phyloP scores from a whole-genome alignment of 257 asterid species.

The Nicotiana sylvestris region DNA sequence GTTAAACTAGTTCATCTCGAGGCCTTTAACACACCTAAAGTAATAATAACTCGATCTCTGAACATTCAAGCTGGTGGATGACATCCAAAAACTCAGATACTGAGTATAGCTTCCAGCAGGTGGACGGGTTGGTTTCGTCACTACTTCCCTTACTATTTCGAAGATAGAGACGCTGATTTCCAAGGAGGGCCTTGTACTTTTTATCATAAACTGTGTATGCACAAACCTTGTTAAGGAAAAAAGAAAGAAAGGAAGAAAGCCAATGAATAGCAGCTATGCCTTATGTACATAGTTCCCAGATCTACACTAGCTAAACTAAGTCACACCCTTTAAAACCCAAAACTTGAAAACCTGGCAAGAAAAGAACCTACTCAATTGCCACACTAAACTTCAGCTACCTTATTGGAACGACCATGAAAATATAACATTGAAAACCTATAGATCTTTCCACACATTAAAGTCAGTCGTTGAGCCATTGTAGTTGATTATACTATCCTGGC shows the following conservation, averaged over 20 bases:
- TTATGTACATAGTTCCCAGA: not conserved
- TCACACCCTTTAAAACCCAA: not conserved
- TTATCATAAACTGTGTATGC: not conserved
- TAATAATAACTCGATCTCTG: no score
- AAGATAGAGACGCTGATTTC: no score
- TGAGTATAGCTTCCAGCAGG: no score
- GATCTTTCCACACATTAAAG: constrained; percentile 77
- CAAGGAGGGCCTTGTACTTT: not conserved
- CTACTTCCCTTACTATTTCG: no score
- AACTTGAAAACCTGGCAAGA: not conserved
- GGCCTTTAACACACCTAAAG: no score
- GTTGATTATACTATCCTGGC: constrained; percentile 62
- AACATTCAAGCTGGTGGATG: no score
- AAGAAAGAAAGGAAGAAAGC: not conserved
- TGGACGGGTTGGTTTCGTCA: no score
- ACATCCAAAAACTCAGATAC: no score
- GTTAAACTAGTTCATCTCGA: no score
- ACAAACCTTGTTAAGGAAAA: not conserved
- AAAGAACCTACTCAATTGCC: not conserved
- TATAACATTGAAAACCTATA: constrained; percentile 21
- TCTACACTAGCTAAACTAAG: not conserved
- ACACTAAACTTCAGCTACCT: not conserved
- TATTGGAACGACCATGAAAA: not conserved
- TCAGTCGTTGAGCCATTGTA: constrained; percentile 56
- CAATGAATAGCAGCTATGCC: not conserved